Conservation (phyloP, 129 eudicot genomes). For the Glebionis coronaria region DNA sequence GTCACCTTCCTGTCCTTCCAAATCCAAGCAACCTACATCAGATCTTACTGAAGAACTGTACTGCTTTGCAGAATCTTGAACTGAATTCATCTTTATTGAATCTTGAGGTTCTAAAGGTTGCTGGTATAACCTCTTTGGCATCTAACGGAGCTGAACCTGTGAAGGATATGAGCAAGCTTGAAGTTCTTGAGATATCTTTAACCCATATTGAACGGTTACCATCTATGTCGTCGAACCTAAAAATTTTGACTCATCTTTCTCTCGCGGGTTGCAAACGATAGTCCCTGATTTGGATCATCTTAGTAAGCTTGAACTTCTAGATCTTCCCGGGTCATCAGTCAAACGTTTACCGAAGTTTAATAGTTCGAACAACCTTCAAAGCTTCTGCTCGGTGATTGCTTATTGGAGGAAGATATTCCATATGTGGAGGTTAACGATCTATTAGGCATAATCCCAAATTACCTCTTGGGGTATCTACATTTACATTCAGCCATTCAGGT, state of each 20-base stretch:
- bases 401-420: conserved; percentile 1
- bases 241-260: conserved; percentile 22
- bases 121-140: conserved; percentile 19
- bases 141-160: conserved; percentile 8
- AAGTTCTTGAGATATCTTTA: conserved; percentile 28
- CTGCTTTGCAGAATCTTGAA: conserved; percentile 23
- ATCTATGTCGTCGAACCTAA: conserved; percentile 24
- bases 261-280: conserved; percentile 24
- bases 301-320: conserved; percentile 34
- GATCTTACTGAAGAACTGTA: conserved; percentile 29
- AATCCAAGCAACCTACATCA: conserved; percentile 8
- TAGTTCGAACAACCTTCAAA: conserved; percentile 29
- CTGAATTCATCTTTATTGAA: conserved; percentile 1
- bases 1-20: conserved; percentile 23
- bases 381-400: conserved; percentile 40
- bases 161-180: conserved; percentile 23
- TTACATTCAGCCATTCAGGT: too few relatives aligned
- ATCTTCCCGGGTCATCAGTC: conserved; percentile 43
- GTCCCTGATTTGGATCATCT: conserved; percentile 12
- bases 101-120: conserved; percentile 38
- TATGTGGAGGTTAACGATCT: background rate
- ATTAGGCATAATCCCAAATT: conserved; percentile 1
- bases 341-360: conserved; percentile 17
- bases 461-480: conserved; percentile 20
- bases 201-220: conserved; percentile 23